Conservation (phyloP, 2,329 filamentous ascomycete species). For the Fusarium drepaniforme region DNA sequence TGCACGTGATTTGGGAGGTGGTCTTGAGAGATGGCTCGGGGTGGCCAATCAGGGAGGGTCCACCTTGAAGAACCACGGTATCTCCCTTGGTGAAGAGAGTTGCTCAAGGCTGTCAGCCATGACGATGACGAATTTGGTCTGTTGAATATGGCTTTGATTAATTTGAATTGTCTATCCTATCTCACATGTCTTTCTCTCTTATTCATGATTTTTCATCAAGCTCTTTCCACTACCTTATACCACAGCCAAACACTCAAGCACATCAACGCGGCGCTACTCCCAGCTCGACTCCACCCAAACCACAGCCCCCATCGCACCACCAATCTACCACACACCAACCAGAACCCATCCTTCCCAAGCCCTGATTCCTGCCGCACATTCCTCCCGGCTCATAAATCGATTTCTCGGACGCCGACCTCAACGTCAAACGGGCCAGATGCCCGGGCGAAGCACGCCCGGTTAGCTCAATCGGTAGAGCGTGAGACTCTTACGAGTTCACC, state of each 20-base stretch:
- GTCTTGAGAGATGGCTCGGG: not conserved
- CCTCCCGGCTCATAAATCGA: fast-evolving
- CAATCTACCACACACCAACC: not conserved
- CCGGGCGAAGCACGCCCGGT: constrained; percentile 62
- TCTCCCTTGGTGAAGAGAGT: not conserved
- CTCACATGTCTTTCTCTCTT: too few relatives aligned
- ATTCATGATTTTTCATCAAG: too few relatives aligned
- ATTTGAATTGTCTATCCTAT: too few relatives aligned
- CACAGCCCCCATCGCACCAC: constrained; percentile 10
- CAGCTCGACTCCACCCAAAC: not conserved
- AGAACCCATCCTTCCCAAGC: not conserved
- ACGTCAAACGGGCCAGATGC: constrained; percentile 45
- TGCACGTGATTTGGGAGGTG: constrained; percentile 48
- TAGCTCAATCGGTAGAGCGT: constrained; percentile 68
- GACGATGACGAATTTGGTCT: not conserved
- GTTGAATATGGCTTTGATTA: not conserved
- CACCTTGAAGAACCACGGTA: not conserved
- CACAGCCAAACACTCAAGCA: not conserved
- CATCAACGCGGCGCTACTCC: not conserved
- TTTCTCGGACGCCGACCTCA: constrained; percentile 7
- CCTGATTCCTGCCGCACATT: not conserved
- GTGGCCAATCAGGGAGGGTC: constrained; percentile 32
- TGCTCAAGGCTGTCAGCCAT: not conserved
- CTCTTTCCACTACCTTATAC: not conserved
- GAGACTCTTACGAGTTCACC: constrained; percentile 68